Evolutionary conservation across 1,284 basidiomycete genomes (phyloP), one percentile per base, ranked within the genome.

Genomic region (Leccinum griseonigrum): DNA sequence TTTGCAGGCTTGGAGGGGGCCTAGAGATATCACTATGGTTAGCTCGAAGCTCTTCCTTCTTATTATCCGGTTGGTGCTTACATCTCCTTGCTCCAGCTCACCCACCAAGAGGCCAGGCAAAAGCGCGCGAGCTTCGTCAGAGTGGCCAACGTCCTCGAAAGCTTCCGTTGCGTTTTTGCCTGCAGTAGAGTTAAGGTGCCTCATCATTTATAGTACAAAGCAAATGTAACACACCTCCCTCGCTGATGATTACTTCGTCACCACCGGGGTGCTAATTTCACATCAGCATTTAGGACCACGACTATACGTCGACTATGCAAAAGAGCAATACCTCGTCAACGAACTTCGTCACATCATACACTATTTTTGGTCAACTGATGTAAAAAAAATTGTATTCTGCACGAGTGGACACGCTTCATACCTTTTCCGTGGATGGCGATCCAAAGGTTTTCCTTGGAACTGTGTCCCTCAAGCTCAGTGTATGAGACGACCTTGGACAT

Each of bases 71-170:
- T 40, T 1, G 7, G 38, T 14, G 82, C 87, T 72, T 77, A 93
- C 91, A 56, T 79, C 76, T 60, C 77, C 81, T 68, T 87, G 81
- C 72, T 92, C 88, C 66, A 96, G 92, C 9, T 91, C 85, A 57
- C 94, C 94, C 57, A 95, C 79, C 58, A 85, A 77, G 86, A 96
- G 83, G 70, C 78, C 85, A 64, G 86, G 84, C 61, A 99, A 84
- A 65, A 97, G 85, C n/a, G 83, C 88, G 63, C 97, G 89, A 16
- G 97, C 97, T 78, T 99, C 97, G 73, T 99, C 97, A 16, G 96
- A 98, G 85, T 99, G 97, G 52, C 97, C 97, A 55, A 99, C 96
- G 76, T 99, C 97, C 80, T 99, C 97, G 73, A 99, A 99, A 11
- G 97, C 95, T 76, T 99, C 97, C 51, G 97, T 97, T 31, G 95